Evolutionary conservation across 805 yeast genomes (phyloP), one percentile per base, ranked within the genome.

Genomic region (Ogataea dorogensis): DNA sequence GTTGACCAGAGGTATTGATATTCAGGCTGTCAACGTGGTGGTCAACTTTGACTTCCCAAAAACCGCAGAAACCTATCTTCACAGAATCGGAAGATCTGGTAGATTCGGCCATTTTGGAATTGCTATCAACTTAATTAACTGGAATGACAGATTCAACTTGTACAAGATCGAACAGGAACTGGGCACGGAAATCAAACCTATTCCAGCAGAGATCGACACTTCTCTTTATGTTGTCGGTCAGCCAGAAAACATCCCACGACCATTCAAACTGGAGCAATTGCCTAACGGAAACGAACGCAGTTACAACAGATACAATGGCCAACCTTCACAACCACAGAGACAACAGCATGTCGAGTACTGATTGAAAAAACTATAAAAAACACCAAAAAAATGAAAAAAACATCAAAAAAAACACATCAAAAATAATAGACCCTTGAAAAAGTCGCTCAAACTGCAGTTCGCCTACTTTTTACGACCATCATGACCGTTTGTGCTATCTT

Each of bases 81-180:
- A 93, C 69, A 85, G 98, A 75, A 93, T 91, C 53, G 98, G 98
- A 74, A 87, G 98, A 72, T 88, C 97, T 6, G 98, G 98, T 51
- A 86, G 98, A 73, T 93, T 86, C 57, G 98, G 98, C 49, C 98
- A 93, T 63, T 78, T 89, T 58, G 98, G 98, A 73, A 75, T 93
- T 59, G 98, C 98, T 20, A 88, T 93, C 58, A 93, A 93, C 67
- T 76, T 93, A 54, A 87, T 93, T 69, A 86, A 89, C 63, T 91
- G 97, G 96, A 81, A 88, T 56, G 98, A 93, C 62, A 79, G 98
- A 59, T 88, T 85, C 66, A 86, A 85, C 58, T 72, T 93, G 56
- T 91, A 88, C 66, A 86, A 86, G 63, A 89, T 93, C 53, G 98
- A 93, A 65, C 96, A 91, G 65, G 98, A 91, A 65, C 76, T 93